Base-by-base conservation (phyloP, 495 filamentous ascomycete genomes). In the Penicillium steckii region DNA sequence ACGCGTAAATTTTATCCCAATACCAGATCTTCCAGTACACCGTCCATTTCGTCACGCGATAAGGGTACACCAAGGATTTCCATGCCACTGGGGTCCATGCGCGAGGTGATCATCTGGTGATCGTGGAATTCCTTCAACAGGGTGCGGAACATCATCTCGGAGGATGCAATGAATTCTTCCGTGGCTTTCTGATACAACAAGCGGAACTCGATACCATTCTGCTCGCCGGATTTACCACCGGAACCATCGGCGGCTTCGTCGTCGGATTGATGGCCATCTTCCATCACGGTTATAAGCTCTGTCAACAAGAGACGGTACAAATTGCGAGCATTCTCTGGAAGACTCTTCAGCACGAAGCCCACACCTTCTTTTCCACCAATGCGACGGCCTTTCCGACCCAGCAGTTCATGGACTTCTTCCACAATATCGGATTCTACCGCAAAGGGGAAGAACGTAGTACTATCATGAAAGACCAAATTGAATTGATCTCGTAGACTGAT, bases 61-160 rank as follows among this genome's bases (percentile, higher is more conserved):
- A 96, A 86, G 4, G 94, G 95, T 12, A 96, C 83, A 45, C 86
- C 87, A 26, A 98, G 69, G 12, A 93, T 75, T 61, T 97, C 95
- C 27, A 86, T 88, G 0, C 94, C 94, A 48, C 87, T 74, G 2
- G 79, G 80, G 74, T 97, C 93, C 71, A 91, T 92, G 53, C 86
- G 82, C 47, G 85, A 90, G 18, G 87, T 87, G 52, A 98, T 84
- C 86, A 97, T 97, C 60, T 96, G 90, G 71, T 98, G 94, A 59
- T 98, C 94, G 64, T 95, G 89, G 68, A 98, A 95, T 81, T 98
- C 94, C 72, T 97, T 97, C 61, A 98, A 66, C 68, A 98, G 55
- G 24, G 90, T 93, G 55, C 94, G 79, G 70, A 97, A 98, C 60
- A 86, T 90, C 83, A 96, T 91, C 77, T 98, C 94, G 52, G 86